Evolutionary conservation across 768 basidiomycete genomes (phyloP).

Genomic region (Auriculariales sp.): DNA sequence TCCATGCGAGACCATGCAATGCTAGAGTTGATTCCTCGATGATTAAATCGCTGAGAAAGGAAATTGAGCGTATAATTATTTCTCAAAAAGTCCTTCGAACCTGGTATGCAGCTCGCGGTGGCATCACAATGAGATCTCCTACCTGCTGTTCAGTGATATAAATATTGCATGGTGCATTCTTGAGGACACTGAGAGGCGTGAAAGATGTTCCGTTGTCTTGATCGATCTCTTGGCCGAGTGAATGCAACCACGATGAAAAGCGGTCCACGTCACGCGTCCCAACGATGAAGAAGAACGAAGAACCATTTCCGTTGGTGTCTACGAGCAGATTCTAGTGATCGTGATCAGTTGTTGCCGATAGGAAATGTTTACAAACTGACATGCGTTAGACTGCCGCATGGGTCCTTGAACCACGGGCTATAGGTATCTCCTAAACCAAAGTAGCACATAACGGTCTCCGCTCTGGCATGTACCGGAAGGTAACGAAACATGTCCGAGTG

Average conservation of each 20-base stretch:
- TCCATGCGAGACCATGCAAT: slow-evolving; percentile 83
- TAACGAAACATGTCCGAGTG: slow-evolving; percentile 42
- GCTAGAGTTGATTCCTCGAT: slow-evolving; percentile 68
- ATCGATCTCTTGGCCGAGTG: slow-evolving; percentile 30
- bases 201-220: slow-evolving; percentile 63
- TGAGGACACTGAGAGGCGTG: slow-evolving; percentile 45
- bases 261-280: slow-evolving; percentile 36
- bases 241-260: slow-evolving; percentile 42
- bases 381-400: slow-evolving; percentile 66
- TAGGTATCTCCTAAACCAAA: slow-evolving; percentile 71
- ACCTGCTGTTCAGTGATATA: slow-evolving; percentile 59
- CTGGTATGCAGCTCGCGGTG: slow-evolving; percentile 70
- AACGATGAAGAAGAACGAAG: slow-evolving; percentile 84
- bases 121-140: slow-evolving; percentile 78
- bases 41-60: slow-evolving; percentile 33
- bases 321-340: slow-evolving; percentile 59
- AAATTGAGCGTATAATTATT: not conserved
- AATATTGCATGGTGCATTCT: slow-evolving; percentile 48
- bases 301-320: slow-evolving; percentile 54
- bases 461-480: slow-evolving; percentile 36
- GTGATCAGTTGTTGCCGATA: not conserved
- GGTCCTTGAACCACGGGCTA: slow-evolving; percentile 75
- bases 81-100: no score
- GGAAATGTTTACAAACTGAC: not conserved
- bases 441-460: slow-evolving; percentile 79